Evolutionary conservation across 495 filamentous ascomycete genomes (phyloP), one percentile per base, ranked within the genome.

Genomic region (Elaphomyces granulatus): DNA sequence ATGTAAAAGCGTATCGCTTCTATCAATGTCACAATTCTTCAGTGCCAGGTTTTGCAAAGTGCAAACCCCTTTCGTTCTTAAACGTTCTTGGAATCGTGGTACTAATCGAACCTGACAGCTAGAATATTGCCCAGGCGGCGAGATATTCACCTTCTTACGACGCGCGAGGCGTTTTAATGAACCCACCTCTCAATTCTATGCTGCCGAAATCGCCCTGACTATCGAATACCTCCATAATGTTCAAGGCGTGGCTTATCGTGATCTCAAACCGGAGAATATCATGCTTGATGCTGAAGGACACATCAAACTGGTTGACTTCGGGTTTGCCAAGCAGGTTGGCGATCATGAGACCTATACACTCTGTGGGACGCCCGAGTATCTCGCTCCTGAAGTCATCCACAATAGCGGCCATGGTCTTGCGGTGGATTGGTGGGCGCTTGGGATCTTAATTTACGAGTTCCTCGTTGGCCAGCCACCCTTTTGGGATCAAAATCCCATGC

Each of bases 381-480:
- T 98, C 15, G 87, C 90, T 2, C 90, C 90, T 1, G 90, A 98
- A 63, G 87, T 95, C 15, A 95, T 98, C 42, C 81, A 87, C 46
- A 92, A 87, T 55, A 88, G 86, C 52, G 87, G 87, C 10, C 90
- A 98, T 53, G 87, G 83, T 20, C 84, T 83, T 26, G 88, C 90
- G 0, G 90, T 98, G n/a, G 90, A 98, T 59, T 98, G 90, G 90
- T 98, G 90, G 90, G 92, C 90, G 4, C 67, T 96, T 45, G 90
- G 90, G 4, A 93, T 98, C 46, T 59, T 98, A 37, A 84, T 95
- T 40, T 96, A 92, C 56, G 90, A 98, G 54, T 94, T 98, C 51
- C 66, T 95, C 18, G 86, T 90, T 2, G 90, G 90, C 26, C 92
- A 94, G 50, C 90, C 90, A 4, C 90, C 90, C 2, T 98, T 98